Evolutionary conservation across 768 basidiomycete species (phyloP).

Genomic region (Boletus patriciae): DNA sequence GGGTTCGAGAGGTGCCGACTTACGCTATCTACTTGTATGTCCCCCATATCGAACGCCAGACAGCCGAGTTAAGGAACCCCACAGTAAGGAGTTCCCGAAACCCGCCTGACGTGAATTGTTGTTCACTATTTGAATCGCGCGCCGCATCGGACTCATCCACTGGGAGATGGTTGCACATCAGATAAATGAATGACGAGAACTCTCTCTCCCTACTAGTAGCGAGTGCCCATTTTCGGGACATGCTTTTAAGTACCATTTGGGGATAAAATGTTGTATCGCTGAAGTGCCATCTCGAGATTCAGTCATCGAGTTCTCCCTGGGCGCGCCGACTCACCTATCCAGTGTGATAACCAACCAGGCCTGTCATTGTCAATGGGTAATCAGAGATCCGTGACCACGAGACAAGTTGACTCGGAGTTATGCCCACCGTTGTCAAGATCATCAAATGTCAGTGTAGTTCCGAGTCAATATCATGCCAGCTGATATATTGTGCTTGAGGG

Average conservation of each 20-base stretch:
- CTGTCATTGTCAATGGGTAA: too few relatives aligned
- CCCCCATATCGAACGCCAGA: neutral
- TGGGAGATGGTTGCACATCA: neutral
- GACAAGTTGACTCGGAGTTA: too few relatives aligned
- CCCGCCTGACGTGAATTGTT: conserved; percentile 2
- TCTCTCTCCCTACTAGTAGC: neutral
- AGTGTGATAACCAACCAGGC: too few relatives aligned
- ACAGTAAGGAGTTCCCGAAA: neutral
- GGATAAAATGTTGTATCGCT: neutral
- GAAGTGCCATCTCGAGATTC: neutral
- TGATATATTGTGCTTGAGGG: too few relatives aligned
- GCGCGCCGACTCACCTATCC: neutral
- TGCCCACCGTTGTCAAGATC: too few relatives aligned
- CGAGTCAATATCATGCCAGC: too few relatives aligned
- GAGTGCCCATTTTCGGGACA: neutral
- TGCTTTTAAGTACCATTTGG: neutral
- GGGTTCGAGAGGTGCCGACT: neutral
- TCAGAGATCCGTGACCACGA: too few relatives aligned
- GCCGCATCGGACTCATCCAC: neutral
- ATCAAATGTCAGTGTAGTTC: too few relatives aligned
- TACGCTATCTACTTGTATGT: conserved; percentile 11
- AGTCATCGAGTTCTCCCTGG: neutral
- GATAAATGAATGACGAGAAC: neutral
- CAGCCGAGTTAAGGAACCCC: neutral
- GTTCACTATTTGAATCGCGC: neutral